phyloP scores from a whole-genome alignment of 768 basidiomycete genomes.

The Amanita pallidorosea region DNA sequence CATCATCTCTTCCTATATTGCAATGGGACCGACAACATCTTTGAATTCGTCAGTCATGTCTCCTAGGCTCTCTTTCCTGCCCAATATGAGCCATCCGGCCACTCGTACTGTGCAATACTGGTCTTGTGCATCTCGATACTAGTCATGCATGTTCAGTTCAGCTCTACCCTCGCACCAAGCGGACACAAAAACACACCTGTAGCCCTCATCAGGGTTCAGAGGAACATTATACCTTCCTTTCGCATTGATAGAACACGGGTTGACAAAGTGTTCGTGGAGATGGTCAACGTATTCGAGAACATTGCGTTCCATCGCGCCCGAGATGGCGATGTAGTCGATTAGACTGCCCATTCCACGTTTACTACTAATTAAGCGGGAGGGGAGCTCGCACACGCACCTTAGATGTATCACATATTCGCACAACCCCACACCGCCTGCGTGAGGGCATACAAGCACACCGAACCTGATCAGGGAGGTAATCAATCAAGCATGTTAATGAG shows the following conservation, averaged over 20 bases:
- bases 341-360: constrained; percentile 23
- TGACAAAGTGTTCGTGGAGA: constrained; percentile 87
- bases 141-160: constrained; percentile 8
- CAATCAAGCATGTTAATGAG: background rate
- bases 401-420: constrained; percentile 89
- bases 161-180: background rate
- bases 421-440: constrained; percentile 89
- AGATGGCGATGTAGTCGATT: constrained; percentile 90
- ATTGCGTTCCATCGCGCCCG: constrained; percentile 88
- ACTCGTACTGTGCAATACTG: constrained; percentile 77
- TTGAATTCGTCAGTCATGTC: background rate
- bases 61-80: constrained; percentile 14
- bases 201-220: constrained; percentile 61
- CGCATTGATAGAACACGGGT: constrained; percentile 79
- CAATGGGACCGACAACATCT: no score
- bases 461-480: constrained; percentile 36
- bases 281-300: constrained; percentile 89
- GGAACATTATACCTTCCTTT: constrained; percentile 87
- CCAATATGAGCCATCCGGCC: constrained; percentile 85
- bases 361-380: no score
- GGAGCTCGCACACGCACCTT: constrained; percentile 23
- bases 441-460: constrained; percentile 81
- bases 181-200: constrained; percentile 36
- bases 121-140: constrained; percentile 84
- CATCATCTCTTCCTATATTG: no score